These are phyloP conservation scores for Vitellaria paradoxa DNA, from an alignment of 179 eudicot genomes.

Conservation along the genomic window DNA sequence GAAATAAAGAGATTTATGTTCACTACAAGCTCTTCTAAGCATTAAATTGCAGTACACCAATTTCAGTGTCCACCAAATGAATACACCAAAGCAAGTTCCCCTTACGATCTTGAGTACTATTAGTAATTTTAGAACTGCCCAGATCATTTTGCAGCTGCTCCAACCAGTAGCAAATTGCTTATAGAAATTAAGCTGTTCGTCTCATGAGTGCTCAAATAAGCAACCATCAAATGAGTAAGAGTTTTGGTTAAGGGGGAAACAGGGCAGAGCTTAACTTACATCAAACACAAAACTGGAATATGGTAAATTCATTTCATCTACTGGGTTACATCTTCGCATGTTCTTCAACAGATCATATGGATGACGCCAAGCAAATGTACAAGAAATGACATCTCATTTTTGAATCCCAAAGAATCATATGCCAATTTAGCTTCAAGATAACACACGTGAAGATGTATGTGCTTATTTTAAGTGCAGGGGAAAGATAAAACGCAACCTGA, in stretches of 20 bases:
- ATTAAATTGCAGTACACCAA: background rate
- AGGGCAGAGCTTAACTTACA: background rate
- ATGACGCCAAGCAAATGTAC: conserved; percentile 1
- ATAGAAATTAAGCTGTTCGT: too few relatives aligned
- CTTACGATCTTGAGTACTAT: background rate
- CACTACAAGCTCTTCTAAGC: background rate
- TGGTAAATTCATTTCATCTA: background rate
- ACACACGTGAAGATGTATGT: background rate
- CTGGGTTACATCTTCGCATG: background rate
- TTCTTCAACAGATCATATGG: background rate
- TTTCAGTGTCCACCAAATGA: background rate
- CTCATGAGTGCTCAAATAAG: too few relatives aligned
- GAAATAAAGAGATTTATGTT: background rate
- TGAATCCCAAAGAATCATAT: background rate
- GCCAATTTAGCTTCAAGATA: background rate
- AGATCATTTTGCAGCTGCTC: background rate
- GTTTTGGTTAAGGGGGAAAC: background rate
- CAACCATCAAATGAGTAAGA: background rate
- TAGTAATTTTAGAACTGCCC: background rate
- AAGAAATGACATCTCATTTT: background rate
- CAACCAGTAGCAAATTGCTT: background rate
- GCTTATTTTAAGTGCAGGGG: background rate
- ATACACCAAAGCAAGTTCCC: background rate
- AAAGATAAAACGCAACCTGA: background rate
- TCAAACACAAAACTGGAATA: background rate